Conservation (phyloP, 2,329 filamentous ascomycete species). For the Verticillium klebahnii region DNA sequence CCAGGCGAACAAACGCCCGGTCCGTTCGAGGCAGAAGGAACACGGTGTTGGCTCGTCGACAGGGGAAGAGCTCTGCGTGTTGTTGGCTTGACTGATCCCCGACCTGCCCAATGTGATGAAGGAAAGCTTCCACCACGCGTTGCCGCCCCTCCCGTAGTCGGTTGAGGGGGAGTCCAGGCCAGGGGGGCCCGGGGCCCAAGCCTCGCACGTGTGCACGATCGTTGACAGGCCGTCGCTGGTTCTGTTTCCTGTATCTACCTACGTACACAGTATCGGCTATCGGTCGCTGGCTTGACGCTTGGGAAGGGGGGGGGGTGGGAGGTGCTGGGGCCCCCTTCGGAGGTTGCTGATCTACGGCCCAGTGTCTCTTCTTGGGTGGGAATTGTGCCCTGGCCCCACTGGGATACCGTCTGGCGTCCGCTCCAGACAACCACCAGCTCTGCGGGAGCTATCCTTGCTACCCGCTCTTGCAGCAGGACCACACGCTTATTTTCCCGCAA, state of each 20-base stretch:
- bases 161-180: background rate
- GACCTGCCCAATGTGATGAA: background rate
- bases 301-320: slow-evolving; percentile 15
- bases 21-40: too few species aligned
- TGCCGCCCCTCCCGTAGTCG: background rate
- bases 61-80: too few species aligned
- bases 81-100: too few species aligned
- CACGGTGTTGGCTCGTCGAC: too few species aligned
- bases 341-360: background rate
- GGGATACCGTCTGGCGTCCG: background rate
- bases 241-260: background rate
- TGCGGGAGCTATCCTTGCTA: slow-evolving; percentile 28
- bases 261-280: background rate
- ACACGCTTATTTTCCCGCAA: slow-evolving; percentile 4
- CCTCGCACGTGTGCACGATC: background rate
- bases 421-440: slow-evolving; percentile 1
- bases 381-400: background rate
- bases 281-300: background rate
- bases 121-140: background rate
- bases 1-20: too few species aligned
- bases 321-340: slow-evolving; percentile 14
- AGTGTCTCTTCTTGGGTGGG: background rate
- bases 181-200: background rate
- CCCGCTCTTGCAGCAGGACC: slow-evolving; percentile 33
- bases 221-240: background rate